Conservation (phyloP, 495 filamentous ascomycete species). For the Hypoxylon perforatum region DNA sequence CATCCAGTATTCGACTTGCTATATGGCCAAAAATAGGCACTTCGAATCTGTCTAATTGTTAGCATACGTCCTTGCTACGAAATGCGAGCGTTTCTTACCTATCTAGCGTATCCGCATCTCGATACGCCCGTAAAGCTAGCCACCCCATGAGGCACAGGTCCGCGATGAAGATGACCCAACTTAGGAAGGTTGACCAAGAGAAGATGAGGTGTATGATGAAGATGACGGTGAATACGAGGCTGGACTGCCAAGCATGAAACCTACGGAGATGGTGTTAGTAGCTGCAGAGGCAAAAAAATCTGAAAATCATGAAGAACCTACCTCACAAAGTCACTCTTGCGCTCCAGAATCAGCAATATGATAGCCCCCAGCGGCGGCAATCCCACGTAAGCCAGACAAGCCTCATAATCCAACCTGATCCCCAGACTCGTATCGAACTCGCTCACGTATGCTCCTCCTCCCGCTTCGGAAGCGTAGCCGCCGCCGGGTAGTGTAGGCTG, state of each 20-base stretch:
- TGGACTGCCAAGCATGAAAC: constrained; percentile 96
- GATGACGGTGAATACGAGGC: constrained; percentile 83
- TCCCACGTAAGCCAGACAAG: constrained; percentile 87
- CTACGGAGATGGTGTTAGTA: constrained; percentile 55
- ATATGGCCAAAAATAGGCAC: constrained; percentile 87
- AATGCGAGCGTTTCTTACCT: constrained; percentile 60
- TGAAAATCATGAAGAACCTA: too few relatives aligned
- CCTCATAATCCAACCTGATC: constrained; percentile 81
- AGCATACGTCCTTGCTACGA: neutral
- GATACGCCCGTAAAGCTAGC: constrained; percentile 81
- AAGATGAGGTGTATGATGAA: constrained; percentile 90
- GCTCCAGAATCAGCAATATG: constrained; percentile 83
- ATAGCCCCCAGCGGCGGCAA: constrained; percentile 89
- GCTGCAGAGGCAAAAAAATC: too few relatives aligned
- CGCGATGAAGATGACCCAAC: constrained; percentile 80
- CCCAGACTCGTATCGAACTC: constrained; percentile 79
- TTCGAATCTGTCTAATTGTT: constrained; percentile 67
- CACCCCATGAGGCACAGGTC: constrained; percentile 83
- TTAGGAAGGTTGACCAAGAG: constrained; percentile 83
- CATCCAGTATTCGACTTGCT: constrained; percentile 91
- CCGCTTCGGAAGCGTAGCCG: constrained; percentile 24
- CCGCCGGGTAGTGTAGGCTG: constrained; percentile 20
- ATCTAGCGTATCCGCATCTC: constrained; percentile 90
- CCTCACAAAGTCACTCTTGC: constrained; percentile 97
- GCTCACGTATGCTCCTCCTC: constrained; percentile 53